Evolutionary conservation across 164 flowering plant species (phyloP).

Genomic region (Saururus chinensis): DNA sequence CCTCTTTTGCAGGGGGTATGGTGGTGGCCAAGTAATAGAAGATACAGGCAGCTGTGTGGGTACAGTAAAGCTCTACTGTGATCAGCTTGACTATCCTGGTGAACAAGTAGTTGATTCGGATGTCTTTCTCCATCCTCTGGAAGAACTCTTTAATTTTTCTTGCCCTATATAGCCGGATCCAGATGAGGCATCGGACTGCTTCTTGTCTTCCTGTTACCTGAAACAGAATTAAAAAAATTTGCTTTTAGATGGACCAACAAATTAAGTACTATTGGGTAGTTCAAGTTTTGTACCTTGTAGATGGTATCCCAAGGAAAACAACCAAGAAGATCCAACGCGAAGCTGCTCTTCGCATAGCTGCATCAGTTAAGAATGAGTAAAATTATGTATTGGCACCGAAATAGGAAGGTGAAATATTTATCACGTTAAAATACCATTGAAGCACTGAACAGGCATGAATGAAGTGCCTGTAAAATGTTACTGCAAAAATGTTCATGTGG

Average conservation of each 20-base stretch:
- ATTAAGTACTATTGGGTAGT: not conserved
- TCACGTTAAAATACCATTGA: too few relatives aligned
- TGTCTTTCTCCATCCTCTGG: slow-evolving; percentile 55
- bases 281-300: slow-evolving; percentile 30
- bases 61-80: slow-evolving; percentile 60
- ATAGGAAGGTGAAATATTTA: too few relatives aligned
- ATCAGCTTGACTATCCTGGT: slow-evolving; percentile 59
- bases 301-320: slow-evolving; percentile 62
- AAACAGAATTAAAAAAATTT: not conserved
- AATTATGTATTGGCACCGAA: not conserved
- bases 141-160: slow-evolving; percentile 41
- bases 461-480: not conserved
- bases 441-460: not conserved
- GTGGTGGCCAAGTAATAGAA: slow-evolving; percentile 75
- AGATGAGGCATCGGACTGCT: slow-evolving; percentile 48
- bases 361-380: not conserved
- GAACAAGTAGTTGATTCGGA: slow-evolving; percentile 55
- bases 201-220: slow-evolving; percentile 52
- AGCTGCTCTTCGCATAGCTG: slow-evolving; percentile 45
- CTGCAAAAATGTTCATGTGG: too few relatives aligned
- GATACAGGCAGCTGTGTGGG: slow-evolving; percentile 75
- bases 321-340: slow-evolving; percentile 38
- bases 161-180: slow-evolving; percentile 51
- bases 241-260: not conserved
- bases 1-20: slow-evolving; percentile 46